Percentiles rank a stretch among this genome's conserved stretches.
Evolutionary conservation across 2,329 filamentous ascomycete genomes (phyloP).

Genomic region (Ophiostoma ips): DNA sequence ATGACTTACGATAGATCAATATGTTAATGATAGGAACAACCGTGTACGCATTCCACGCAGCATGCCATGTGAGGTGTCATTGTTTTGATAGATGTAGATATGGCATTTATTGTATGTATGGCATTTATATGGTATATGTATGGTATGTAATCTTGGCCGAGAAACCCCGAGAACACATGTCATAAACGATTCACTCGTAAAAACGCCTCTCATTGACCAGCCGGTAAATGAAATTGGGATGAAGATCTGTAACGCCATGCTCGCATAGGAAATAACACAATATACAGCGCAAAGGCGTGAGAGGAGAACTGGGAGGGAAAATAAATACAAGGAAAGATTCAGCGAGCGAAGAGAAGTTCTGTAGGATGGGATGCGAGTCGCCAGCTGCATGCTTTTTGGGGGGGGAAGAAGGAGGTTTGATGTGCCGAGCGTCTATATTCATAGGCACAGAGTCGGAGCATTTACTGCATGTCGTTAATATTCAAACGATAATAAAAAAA

Average conservation of each 20-base stretch:
- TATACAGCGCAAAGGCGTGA: not conserved
- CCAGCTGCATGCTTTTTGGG: too few species aligned
- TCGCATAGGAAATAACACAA: not conserved
- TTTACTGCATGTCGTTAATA: not conserved
- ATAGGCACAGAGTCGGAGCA: not conserved
- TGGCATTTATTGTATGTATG: too few species aligned
- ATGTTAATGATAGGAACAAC: not conserved
- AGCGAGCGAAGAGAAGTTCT: not conserved
- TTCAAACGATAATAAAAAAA: too few species aligned
- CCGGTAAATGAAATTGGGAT: not conserved
- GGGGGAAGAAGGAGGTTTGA: too few species aligned
- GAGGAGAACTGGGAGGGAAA: not conserved
- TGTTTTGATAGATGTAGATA: too few species aligned
- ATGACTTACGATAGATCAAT: not conserved
- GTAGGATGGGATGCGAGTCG: not conserved
- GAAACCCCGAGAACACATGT: not conserved
- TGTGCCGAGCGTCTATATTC: not conserved
- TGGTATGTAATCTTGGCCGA: not conserved
- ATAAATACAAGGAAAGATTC: too few species aligned
- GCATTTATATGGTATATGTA: too few species aligned
- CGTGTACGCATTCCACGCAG: too few species aligned
- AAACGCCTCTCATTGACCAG: slow-evolving; percentile 1
- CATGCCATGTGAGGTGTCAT: too few species aligned
- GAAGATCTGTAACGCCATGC: slow-evolving; percentile 4
- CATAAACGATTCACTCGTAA: not conserved